Evolutionary conservation across 768 basidiomycete species (phyloP), one percentile per base, ranked within the genome.

Genomic region (Trametopsis cervina): DNA sequence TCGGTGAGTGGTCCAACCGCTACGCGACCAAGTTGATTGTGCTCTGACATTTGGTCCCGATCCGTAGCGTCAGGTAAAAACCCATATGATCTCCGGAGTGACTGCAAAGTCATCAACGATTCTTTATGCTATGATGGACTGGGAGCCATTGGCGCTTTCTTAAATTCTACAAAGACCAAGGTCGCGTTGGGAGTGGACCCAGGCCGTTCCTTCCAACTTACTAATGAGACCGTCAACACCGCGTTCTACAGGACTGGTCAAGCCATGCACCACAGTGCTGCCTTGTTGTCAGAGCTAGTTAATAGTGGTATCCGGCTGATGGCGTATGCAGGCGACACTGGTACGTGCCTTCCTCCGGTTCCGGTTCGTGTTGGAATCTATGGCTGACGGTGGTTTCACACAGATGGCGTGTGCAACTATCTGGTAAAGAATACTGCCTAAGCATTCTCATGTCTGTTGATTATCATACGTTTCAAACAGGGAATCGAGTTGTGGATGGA

Each of bases 1-100:
- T 77, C 42, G 76, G 67, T 12, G 78, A 81, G 17, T 41, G 23
- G 67, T 87, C 24, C 73, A 80, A n/a, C n/a, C n/a, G n/a, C n/a
- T n/a, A n/a, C n/a, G n/a, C n/a, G n/a, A n/a, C n/a, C n/a, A n/a
- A n/a, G n/a, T n/a, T n/a, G n/a, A n/a, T n/a, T n/a, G n/a, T n/a
- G n/a, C n/a, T n/a, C n/a, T n/a, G n/a, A n/a, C n/a, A n/a, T n/a
- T n/a, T n/a, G n/a, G n/a, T n/a, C n/a, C 36, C 41, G 20, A 41
- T 44, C 29, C 24, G 52, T 39, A 86, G 81, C 80, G 62, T 68
- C 72, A 15, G 72, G 70, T 0, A 52, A 73, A 38, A 82, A 81
- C 63, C 71, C 75, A 40, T 82, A 79, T 61, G 79, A 81, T 59
- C 59, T 69, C 9, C 65, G 74, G 22, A 57, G 56, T 49, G 66